Percentiles rank a stretch among this genome's conserved stretches.
These are phyloP conservation scores for Pichia sp. DNA, from an alignment of 1,139 yeast genomes.

Conservation along the genomic window DNA sequence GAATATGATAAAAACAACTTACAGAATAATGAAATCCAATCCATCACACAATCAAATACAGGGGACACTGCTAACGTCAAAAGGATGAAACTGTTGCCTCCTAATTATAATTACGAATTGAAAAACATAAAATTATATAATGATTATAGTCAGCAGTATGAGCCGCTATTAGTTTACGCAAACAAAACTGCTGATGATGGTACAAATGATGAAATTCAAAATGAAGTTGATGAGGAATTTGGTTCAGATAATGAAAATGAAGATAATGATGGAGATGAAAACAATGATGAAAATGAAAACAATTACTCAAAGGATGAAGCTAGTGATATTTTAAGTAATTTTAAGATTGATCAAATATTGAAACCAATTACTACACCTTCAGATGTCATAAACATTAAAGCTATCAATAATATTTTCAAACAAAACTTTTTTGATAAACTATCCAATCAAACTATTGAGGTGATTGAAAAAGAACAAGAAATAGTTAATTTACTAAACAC, in stretches of 20 bases:
- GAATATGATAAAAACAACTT: conserved; percentile 13
- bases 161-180: conserved; percentile 12
- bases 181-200: conserved; percentile 13
- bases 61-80: conserved; percentile 30
- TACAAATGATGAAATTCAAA: conserved; percentile 23
- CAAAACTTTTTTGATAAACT: conserved; percentile 45
- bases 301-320: conserved; percentile 29
- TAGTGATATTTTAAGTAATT: conserved; percentile 13
- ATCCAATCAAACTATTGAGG: conserved; percentile 65
- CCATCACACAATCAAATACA: conserved; percentile 12
- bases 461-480: conserved; percentile 74
- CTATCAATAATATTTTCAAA: conserved; percentile 59
- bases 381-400: conserved; percentile 67
- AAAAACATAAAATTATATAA: conserved; percentile 24
- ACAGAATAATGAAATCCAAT: conserved; percentile 1
- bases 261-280: conserved; percentile 31
- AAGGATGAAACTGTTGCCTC: conserved; percentile 26
- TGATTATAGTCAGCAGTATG: conserved; percentile 17
- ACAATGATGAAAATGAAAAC: conserved; percentile 31
- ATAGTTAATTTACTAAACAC: conserved; percentile 64
- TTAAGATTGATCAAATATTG: conserved; percentile 49
- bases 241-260: conserved; percentile 27
- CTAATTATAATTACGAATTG: conserved; percentile 23
- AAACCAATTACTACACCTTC: conserved; percentile 77
- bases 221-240: conserved; percentile 25